These are phyloP conservation scores for Boechera retrofracta DNA, from an alignment of 345 rosid genomes.

Conservation along the genomic window DNA sequence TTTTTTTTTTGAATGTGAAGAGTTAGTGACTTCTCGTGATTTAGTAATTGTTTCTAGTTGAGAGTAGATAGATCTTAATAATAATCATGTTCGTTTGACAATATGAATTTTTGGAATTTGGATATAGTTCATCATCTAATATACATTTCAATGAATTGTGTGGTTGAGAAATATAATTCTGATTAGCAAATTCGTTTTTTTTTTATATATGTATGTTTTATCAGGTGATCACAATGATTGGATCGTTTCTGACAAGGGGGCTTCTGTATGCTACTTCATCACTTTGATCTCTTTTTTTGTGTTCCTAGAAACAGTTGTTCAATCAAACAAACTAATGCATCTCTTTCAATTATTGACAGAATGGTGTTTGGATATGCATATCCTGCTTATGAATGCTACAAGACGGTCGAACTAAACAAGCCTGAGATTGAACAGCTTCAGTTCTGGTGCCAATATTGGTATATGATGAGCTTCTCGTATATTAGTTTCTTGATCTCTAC, in stretches of 20 bases:
- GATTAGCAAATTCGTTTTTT: background rate
- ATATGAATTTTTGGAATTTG: background rate
- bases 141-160: no score
- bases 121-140: background rate
- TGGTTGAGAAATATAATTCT: background rate
- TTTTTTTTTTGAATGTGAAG: no score
- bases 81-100: no score
- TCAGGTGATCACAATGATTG: constrained; percentile 53
- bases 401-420: constrained; percentile 59
- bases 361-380: constrained; percentile 76
- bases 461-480: constrained; percentile 4
- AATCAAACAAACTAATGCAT: background rate
- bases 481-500: background rate
- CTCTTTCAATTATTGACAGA: constrained; percentile 41
- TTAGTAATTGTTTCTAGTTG: no score
- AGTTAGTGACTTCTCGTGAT: no score
- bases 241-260: constrained; percentile 60
- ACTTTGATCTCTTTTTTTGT: background rate
- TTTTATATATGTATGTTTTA: background rate
- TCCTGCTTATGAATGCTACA: constrained; percentile 80
- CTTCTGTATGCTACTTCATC: constrained; percentile 49
- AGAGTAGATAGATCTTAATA: no score
- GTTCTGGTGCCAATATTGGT: constrained; percentile 93
- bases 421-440: constrained; percentile 58
- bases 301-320: background rate